Percentiles rank a stretch among this genome's conserved stretches.
phyloP scores from a whole-genome alignment of 2,329 filamentous ascomycete genomes.

The Neonectria ditissima region DNA sequence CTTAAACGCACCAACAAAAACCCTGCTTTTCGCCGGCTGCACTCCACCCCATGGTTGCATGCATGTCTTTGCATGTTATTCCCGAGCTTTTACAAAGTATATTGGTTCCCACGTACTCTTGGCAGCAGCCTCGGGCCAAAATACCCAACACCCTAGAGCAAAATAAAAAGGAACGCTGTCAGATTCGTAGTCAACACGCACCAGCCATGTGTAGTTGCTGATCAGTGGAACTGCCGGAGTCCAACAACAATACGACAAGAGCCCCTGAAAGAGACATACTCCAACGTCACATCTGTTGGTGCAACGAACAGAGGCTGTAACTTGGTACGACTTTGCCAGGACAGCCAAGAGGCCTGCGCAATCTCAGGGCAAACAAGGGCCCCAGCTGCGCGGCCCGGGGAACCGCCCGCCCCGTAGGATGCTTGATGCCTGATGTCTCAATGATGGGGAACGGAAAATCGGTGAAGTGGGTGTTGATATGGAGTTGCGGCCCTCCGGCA shows the following conservation, averaged over 20 bases:
- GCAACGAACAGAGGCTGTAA: not conserved
- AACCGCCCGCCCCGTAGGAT: not conserved
- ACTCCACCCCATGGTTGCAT: not conserved
- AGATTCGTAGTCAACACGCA: not conserved
- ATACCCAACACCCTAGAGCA: not conserved
- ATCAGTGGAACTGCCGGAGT: not conserved
- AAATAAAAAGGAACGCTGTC: not conserved
- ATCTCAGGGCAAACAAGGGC: not conserved
- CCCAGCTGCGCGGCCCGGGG: not conserved
- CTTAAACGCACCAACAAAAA: not conserved
- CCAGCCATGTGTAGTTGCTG: not conserved
- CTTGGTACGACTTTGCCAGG: not conserved
- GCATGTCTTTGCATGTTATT: not conserved
- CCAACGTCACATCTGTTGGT: not conserved
- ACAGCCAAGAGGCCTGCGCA: not conserved
- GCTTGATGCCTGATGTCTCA: not conserved
- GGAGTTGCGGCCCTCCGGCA: not conserved
- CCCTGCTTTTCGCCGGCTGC: not conserved
- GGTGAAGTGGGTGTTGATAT: not conserved
- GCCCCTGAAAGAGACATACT: too few species aligned
- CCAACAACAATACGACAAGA: not conserved
- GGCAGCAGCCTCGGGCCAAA: not conserved
- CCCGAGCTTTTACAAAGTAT: not conserved
- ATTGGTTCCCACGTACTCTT: not conserved
- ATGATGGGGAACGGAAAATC: not conserved